Percentiles rank a stretch among this genome's conserved stretches.
phyloP scores from a whole-genome alignment of 352 stramenopile genomes.

The Globisporangium lucens region DNA sequence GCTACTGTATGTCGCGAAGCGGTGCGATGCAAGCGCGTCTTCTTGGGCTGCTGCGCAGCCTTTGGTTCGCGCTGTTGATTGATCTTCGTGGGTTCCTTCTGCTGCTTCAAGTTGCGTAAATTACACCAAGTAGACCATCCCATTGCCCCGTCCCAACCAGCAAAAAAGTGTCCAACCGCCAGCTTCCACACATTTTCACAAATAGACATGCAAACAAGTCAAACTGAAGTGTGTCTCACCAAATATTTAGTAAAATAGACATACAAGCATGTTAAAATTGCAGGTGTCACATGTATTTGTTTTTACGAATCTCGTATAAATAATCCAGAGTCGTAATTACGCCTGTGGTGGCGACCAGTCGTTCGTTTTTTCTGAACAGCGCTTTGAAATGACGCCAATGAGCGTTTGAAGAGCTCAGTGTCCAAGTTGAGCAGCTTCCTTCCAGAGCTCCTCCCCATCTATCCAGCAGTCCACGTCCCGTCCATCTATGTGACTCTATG shows the following conservation, averaged over 20 bases:
- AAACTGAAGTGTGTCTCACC: neutral
- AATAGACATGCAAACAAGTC: neutral
- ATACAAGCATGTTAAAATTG: too few species aligned
- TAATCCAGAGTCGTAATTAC: conserved; percentile 16
- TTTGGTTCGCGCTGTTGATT: neutral
- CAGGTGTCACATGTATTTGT: neutral
- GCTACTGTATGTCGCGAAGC: neutral
- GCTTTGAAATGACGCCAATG: neutral
- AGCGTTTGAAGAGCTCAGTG: conserved; percentile 9
- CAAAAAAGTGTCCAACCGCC: neutral
- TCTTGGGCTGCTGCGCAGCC: neutral
- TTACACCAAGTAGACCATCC: neutral
- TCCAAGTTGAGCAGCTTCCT: conserved; percentile 10
- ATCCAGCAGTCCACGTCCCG: neutral
- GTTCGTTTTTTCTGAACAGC: conserved; percentile 14
- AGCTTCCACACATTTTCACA: neutral
- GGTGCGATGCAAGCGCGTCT: conserved; percentile 1
- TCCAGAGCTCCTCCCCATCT: neutral
- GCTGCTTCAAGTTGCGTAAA: conserved; percentile 9
- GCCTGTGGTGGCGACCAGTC: conserved; percentile 22
- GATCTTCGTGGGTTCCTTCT: conserved; percentile 3
- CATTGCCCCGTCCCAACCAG: neutral
- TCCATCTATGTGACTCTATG: neutral
- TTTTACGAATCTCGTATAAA: neutral
- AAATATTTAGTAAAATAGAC: too few species aligned